phyloP scores from a whole-genome alignment of 768 basidiomycete genomes.

The Boletus reticulatus region DNA sequence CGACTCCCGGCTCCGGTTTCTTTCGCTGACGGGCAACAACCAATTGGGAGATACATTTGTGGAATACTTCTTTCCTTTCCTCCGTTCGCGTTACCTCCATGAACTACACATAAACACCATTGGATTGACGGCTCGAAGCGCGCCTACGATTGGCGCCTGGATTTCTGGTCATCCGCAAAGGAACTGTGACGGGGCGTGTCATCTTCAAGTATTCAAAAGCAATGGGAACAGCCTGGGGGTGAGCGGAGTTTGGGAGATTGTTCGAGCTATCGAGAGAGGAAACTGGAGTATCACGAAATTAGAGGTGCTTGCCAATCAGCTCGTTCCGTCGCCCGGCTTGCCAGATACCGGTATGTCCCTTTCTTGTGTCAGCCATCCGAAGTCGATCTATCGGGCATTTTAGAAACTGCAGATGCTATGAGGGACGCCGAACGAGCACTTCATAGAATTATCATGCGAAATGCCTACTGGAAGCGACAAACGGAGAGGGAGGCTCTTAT shows the following conservation, averaged over 20 bases:
- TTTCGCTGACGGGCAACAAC: slow-evolving; percentile 51
- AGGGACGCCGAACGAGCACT: slow-evolving; percentile 36
- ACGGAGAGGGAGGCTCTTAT: slow-evolving; percentile 48
- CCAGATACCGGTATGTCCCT: slow-evolving; percentile 7
- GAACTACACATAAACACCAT: slow-evolving; percentile 54
- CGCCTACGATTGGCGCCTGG: slow-evolving; percentile 45
- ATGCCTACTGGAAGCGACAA: slow-evolving; percentile 43
- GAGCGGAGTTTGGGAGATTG: slow-evolving; percentile 44
- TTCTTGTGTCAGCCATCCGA: slow-evolving; percentile 13
- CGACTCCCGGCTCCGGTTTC: slow-evolving; percentile 45
- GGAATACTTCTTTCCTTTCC: slow-evolving; percentile 45
- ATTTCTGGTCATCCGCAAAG: slow-evolving; percentile 38
- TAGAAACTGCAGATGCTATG: slow-evolving; percentile 29
- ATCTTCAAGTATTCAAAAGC: slow-evolving; percentile 47
- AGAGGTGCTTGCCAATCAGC: slow-evolving; percentile 49
- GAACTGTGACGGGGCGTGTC: slow-evolving; percentile 30
- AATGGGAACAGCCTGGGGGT: slow-evolving; percentile 58
- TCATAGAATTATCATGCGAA: slow-evolving; percentile 42
- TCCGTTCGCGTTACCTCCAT: slow-evolving; percentile 45
- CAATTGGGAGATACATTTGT: slow-evolving; percentile 49
- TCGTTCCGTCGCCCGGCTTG: slow-evolving; percentile 10
- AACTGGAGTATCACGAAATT: slow-evolving; percentile 52
- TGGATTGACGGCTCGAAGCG: slow-evolving; percentile 44
- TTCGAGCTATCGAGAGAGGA: slow-evolving; percentile 42
- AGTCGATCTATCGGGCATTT: slow-evolving; percentile 1